These are phyloP conservation scores for Phytophthora citrophthora DNA, from an alignment of 352 stramenopile species.

Conservation along the genomic window DNA sequence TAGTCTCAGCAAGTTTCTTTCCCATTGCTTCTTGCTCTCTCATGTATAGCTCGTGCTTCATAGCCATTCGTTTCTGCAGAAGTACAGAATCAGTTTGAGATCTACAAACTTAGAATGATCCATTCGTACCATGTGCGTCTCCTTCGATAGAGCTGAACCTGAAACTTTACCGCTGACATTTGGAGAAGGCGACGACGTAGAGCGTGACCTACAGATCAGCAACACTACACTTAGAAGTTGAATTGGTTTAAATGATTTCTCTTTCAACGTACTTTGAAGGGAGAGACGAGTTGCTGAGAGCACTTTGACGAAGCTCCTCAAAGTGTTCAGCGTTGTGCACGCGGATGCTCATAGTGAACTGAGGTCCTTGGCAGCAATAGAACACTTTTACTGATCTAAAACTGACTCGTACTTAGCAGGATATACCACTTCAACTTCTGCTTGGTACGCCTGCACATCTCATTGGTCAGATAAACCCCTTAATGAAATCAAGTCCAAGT, in stretches of 20 bases:
- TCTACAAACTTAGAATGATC: background rate
- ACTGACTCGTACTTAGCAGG: too few species aligned
- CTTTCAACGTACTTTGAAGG: constrained; percentile 33
- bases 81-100: background rate
- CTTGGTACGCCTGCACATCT: background rate
- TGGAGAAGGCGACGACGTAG: constrained; percentile 13
- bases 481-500: too few species aligned
- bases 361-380: background rate
- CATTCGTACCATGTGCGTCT: constrained; percentile 52
- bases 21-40: constrained; percentile 70
- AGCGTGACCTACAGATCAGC: constrained; percentile 14
- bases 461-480: background rate
- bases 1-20: constrained; percentile 65
- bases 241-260: background rate
- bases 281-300: constrained; percentile 42
- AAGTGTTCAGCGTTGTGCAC: constrained; percentile 82
- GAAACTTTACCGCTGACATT: constrained; percentile 30
- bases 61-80: constrained; percentile 62
- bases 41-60: constrained; percentile 80
- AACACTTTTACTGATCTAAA: background rate
- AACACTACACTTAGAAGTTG: background rate
- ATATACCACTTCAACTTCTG: constrained; percentile 1
- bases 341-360: constrained; percentile 61
- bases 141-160: constrained; percentile 58
- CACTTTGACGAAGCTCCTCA: constrained; percentile 68